Conservation (phyloP, 768 basidiomycete genomes). For the Austroboletus eburneus region DNA sequence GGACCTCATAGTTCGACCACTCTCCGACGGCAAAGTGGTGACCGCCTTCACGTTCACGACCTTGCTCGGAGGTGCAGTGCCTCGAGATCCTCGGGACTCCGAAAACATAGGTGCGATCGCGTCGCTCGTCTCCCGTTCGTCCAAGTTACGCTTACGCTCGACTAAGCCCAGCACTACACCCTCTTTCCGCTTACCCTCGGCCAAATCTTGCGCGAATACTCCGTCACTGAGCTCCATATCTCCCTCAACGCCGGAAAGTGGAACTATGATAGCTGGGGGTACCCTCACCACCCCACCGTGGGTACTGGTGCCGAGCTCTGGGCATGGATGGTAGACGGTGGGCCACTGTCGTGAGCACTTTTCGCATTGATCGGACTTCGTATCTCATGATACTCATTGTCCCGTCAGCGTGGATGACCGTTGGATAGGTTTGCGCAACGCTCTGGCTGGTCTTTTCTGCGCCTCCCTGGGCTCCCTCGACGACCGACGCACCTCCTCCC, state of each 20-base stretch:
- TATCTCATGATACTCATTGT: too few species aligned
- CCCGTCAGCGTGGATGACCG: slow-evolving; percentile 63
- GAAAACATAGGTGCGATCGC: slow-evolving; percentile 44
- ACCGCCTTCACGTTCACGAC: slow-evolving; percentile 81
- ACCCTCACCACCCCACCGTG: slow-evolving; percentile 70
- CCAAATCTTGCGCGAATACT: slow-evolving; percentile 81
- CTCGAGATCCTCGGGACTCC: slow-evolving; percentile 51
- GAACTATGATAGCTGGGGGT: slow-evolving; percentile 82
- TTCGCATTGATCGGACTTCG: too few species aligned
- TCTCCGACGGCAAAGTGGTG: slow-evolving; percentile 79
- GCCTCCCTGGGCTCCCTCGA: slow-evolving; percentile 82
- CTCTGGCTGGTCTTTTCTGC: slow-evolving; percentile 91
- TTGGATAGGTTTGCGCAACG: slow-evolving; percentile 85
- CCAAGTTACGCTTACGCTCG: background rate
- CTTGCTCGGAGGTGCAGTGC: slow-evolving; percentile 46
- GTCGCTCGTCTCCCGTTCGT: background rate
- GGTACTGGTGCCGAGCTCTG: slow-evolving; percentile 86
- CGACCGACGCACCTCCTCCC: slow-evolving; percentile 70
- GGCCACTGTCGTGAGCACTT: slow-evolving; percentile 42
- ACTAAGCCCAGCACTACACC: slow-evolving; percentile 76
- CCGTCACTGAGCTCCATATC: slow-evolving; percentile 84
- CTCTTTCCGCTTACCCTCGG: slow-evolving; percentile 85
- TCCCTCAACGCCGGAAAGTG: slow-evolving; percentile 90
- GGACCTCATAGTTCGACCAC: slow-evolving; percentile 49
- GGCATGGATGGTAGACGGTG: slow-evolving; percentile 85